Conservation (phyloP, 441 rosid species). For the Biscutella auriculata region DNA sequence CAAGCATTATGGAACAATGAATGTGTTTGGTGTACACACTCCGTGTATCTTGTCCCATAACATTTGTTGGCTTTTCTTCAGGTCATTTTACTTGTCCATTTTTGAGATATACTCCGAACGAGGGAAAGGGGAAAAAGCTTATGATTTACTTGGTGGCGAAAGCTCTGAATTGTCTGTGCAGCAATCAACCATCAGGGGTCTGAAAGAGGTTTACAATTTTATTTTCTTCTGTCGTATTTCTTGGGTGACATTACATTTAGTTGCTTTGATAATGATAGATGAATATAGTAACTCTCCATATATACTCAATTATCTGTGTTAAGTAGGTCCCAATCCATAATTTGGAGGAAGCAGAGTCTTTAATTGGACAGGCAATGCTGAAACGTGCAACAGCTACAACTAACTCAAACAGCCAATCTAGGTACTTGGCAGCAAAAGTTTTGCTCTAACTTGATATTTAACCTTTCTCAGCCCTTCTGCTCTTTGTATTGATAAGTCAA, state of each 20-base stretch:
- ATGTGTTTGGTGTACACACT: background rate
- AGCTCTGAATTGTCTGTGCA: slow-evolving; percentile 47
- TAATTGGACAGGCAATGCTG: slow-evolving; percentile 63
- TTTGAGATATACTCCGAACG: slow-evolving; percentile 79
- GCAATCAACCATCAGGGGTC: slow-evolving; percentile 60
- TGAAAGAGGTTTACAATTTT: slow-evolving; percentile 41
- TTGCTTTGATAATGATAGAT: slow-evolving; percentile 1
- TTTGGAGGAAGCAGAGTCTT: slow-evolving; percentile 52
- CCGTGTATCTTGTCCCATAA: background rate
- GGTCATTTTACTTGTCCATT: slow-evolving; percentile 56
- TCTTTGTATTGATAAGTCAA: background rate
- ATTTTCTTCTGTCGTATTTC: background rate
- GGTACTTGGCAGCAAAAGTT: slow-evolving; percentile 26
- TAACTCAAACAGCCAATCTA: slow-evolving; percentile 70
- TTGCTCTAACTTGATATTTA: background rate
- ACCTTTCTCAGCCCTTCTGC: background rate
- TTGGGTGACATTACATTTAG: background rate
- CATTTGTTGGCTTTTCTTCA: slow-evolving; percentile 20
- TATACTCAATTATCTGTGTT: background rate
- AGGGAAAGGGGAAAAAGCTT: slow-evolving; percentile 63
- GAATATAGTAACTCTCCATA: background rate
- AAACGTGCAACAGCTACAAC: slow-evolving; percentile 82
- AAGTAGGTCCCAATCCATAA: slow-evolving; percentile 41
- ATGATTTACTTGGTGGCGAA: slow-evolving; percentile 58
- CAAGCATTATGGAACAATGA: background rate